Conservation (phyloP, 176 grass and related monocot genomes). For the Lolium rigidum region DNA sequence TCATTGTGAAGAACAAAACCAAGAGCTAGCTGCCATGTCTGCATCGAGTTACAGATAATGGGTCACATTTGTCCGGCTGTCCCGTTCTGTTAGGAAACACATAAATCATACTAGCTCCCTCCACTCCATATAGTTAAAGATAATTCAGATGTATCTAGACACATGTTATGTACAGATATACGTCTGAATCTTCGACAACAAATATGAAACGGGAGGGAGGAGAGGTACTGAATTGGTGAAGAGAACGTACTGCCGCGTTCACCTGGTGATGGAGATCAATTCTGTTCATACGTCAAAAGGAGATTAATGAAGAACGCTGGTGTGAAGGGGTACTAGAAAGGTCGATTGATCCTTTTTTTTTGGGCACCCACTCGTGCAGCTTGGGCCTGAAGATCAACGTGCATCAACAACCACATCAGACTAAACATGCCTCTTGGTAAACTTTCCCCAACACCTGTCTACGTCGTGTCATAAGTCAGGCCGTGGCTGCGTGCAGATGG, state of each 20-base stretch:
- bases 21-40: not conserved
- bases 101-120: not conserved
- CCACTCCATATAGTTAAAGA: no score
- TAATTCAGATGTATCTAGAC: no score
- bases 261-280: not conserved
- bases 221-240: not conserved
- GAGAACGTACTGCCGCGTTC: not conserved
- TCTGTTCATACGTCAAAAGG: slow-evolving; percentile 14
- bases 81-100: not conserved
- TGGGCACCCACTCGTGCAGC: not conserved
- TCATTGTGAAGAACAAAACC: not conserved
- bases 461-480: slow-evolving; percentile 18
- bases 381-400: slow-evolving; percentile 52
- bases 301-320: not conserved
- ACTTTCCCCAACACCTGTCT: not conserved
- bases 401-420: slow-evolving; percentile 37
- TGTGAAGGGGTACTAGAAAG: not conserved
- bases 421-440: not conserved
- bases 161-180: no score
- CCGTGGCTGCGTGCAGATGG: slow-evolving; percentile 13
- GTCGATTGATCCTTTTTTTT: not conserved
- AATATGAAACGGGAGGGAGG: not conserved
- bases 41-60: not conserved
- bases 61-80: not conserved
- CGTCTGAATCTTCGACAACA: no score